Percentiles rank a stretch among this genome's conserved stretches.
Conservation (phyloP, 139 green algal genomes). For the Coelastrella sp. region DNA sequence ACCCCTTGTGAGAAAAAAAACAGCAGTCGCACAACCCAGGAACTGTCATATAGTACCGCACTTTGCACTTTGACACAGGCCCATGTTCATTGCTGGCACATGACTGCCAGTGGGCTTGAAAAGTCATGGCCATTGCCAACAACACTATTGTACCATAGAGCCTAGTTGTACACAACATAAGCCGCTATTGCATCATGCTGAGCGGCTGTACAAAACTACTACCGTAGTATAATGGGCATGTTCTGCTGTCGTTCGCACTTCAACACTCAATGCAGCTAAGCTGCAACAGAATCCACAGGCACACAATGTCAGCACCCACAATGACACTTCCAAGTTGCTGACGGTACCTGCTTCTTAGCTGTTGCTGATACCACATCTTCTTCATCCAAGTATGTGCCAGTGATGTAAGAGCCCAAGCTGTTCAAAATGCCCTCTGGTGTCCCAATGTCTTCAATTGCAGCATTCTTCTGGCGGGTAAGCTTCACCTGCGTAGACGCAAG, state of each 20-base stretch:
- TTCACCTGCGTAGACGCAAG: conserved; percentile 43
- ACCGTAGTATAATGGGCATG: too few relatives aligned
- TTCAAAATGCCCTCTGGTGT: conserved; percentile 67
- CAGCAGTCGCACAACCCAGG: not conserved
- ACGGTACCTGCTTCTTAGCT: conserved; percentile 14
- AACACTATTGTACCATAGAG: too few relatives aligned
- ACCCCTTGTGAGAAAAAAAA: not conserved
- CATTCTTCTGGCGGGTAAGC: conserved; percentile 71
- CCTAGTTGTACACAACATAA: too few relatives aligned
- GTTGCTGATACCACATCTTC: conserved; percentile 44
- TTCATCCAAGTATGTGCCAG: conserved; percentile 53
- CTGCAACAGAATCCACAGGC: too few relatives aligned
- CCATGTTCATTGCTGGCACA: not conserved
- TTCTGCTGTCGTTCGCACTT: too few relatives aligned
- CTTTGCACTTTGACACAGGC: not conserved
- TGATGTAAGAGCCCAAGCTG: conserved; percentile 2
- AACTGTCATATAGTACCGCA: not conserved
- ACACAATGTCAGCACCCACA: too few relatives aligned
- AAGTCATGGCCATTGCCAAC: too few relatives aligned
- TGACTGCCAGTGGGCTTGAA: not conserved
- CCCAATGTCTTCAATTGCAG: conserved; percentile 79
- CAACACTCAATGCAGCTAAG: too few relatives aligned
- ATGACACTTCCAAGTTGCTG: too few relatives aligned
- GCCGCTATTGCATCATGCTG: too few relatives aligned
- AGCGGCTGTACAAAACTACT: too few relatives aligned